A percentile compares a stretch with the other conserved stretches of the same genome.
phyloP scores from a whole-genome alignment of 805 yeast species.

The Ascoidea asiatica region DNA sequence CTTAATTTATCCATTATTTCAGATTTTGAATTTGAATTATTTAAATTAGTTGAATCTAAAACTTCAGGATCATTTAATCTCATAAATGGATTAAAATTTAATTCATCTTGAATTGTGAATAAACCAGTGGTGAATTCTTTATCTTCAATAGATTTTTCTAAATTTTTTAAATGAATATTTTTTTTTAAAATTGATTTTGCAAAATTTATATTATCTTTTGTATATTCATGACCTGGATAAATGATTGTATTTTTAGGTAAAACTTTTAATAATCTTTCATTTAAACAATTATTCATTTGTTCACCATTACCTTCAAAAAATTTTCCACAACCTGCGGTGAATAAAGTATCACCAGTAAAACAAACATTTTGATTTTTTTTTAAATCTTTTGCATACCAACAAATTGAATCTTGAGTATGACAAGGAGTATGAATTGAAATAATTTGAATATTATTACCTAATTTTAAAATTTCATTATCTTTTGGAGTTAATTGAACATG shows the following conservation, averaged over 20 bases:
- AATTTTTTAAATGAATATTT: conserved; percentile 20
- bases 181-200: conserved; percentile 48
- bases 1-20: conserved; percentile 66
- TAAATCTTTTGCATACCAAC: conserved; percentile 64
- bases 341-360: conserved; percentile 92
- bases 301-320: conserved; percentile 84
- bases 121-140: conserved; percentile 75
- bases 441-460: conserved; percentile 54
- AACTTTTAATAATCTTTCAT: conserved; percentile 32
- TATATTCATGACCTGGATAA: conserved; percentile 95
- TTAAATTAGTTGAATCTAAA: conserved; percentile 39
- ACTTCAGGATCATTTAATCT: conserved; percentile 55
- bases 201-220: conserved; percentile 67
- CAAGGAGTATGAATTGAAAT: conserved; percentile 93
- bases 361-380: conserved; percentile 55
- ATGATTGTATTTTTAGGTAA: conserved; percentile 63
- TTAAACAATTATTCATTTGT: conserved; percentile 69
- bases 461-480: conserved; percentile 42
- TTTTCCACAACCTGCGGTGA: conserved; percentile 91
- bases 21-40: conserved; percentile 21
- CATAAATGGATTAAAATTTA: conserved; percentile 81
- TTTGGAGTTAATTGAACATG: conserved; percentile 58
- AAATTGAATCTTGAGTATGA: conserved; percentile 93
- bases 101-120: conserved; percentile 78
- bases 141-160: conserved; percentile 34